Conservation (phyloP, 2,329 filamentous ascomycete species). For the Ophiognomonia clavigignenti-juglandacearum region DNA sequence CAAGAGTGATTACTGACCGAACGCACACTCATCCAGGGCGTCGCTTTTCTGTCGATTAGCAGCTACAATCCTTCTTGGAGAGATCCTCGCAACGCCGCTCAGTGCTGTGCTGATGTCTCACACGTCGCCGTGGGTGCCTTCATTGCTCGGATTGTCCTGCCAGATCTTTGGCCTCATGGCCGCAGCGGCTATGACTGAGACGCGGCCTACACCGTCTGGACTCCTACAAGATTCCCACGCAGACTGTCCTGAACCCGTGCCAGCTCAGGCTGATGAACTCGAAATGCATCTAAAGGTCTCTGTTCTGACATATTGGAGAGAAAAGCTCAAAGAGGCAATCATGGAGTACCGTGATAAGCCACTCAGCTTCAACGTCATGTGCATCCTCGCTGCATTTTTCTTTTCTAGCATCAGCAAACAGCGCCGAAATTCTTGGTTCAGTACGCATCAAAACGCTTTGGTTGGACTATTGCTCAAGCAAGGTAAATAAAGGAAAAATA, state of each 20-base stretch:
- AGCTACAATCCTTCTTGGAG: background rate
- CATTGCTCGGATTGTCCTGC: background rate
- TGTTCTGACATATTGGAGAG: background rate
- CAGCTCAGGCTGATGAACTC: background rate
- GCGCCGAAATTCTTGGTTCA: background rate
- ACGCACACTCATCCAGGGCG: background rate
- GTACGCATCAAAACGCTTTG: background rate
- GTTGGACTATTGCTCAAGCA: background rate
- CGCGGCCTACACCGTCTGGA: background rate
- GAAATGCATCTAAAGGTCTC: background rate
- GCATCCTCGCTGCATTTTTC: background rate
- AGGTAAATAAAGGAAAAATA: too few species aligned
- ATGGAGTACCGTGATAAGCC: background rate
- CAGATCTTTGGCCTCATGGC: background rate
- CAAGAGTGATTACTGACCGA: background rate
- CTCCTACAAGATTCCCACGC: background rate
- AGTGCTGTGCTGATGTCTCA: background rate
- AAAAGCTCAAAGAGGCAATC: background rate
- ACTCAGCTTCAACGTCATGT: background rate
- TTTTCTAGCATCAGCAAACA: background rate
- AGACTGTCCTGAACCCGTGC: background rate
- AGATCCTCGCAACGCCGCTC: background rate
- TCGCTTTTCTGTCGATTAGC: background rate
- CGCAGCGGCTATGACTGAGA: background rate
- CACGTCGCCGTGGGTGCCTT: background rate